Evolutionary conservation across 345 rosid species (phyloP).

Genomic region (Gossypium herbaceum): DNA sequence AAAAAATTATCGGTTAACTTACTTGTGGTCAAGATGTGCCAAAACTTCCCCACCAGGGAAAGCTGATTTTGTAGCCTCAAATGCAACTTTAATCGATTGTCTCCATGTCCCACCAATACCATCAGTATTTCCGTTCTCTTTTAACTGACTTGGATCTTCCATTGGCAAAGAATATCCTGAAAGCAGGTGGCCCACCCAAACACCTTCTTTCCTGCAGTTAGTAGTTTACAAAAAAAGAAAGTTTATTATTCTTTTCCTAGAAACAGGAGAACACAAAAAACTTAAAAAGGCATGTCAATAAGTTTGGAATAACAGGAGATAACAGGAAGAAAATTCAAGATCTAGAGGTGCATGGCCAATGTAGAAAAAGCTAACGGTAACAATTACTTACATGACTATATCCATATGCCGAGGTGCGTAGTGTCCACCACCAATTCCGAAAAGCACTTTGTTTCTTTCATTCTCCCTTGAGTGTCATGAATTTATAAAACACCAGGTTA

Average conservation of each 20-base stretch:
- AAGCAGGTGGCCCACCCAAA: conserved; percentile 90
- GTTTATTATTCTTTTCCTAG: background rate
- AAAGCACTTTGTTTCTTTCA: conserved; percentile 60
- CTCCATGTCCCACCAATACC: conserved; percentile 76
- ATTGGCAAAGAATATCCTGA: conserved; percentile 80
- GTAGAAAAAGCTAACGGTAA: background rate
- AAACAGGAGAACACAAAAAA: conserved; percentile 1
- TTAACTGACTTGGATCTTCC: conserved; percentile 63
- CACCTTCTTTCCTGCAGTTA: conserved; percentile 58
- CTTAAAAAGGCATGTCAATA: background rate
- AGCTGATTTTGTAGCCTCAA: conserved; percentile 71
- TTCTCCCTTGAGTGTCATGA: conserved; percentile 37
- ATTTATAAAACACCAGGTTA: background rate
- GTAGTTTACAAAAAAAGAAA: background rate
- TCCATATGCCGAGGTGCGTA: conserved; percentile 95
- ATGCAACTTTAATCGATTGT: conserved; percentile 66
- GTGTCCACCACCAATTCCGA: conserved; percentile 93
- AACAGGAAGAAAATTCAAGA: background rate
- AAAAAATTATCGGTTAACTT: conserved; percentile 21
- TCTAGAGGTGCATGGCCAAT: background rate
- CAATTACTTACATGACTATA: conserved; percentile 56
- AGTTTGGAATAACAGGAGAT: background rate
- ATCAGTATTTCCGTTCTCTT: conserved; percentile 29
- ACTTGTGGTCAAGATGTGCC: conserved; percentile 97
- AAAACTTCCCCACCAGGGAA: conserved; percentile 82